Percentiles rank a stretch among this genome's conserved stretches.
Conservation (phyloP, 169 alveolate genomes). For the Babesia caballi region DNA sequence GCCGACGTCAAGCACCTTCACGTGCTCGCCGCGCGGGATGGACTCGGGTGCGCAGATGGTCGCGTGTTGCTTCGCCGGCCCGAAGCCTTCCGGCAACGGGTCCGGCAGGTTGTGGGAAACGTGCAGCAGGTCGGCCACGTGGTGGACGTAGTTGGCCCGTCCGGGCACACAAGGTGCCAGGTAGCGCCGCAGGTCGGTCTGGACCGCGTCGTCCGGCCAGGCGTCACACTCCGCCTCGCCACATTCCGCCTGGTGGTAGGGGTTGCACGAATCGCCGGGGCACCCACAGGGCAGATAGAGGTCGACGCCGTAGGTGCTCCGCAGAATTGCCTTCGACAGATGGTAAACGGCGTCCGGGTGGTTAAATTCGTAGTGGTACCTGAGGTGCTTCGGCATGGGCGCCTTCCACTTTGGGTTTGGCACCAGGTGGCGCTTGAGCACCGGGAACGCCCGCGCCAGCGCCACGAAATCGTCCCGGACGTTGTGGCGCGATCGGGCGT, state of each 20-base stretch:
- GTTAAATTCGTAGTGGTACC: conserved; percentile 50
- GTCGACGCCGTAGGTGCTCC: conserved; percentile 19
- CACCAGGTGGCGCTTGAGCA: conserved; percentile 56
- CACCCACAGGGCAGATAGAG: conserved; percentile 65
- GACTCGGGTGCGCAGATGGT: not conserved
- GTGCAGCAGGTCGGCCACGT: conserved; percentile 54
- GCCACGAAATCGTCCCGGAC: conserved; percentile 29
- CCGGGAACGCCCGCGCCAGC: conserved; percentile 39
- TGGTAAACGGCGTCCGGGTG: conserved; percentile 66
- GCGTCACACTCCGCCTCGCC: conserved; percentile 1
- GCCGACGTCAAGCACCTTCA: conserved; percentile 74
- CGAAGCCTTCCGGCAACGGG: not conserved
- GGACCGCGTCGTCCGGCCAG: not conserved
- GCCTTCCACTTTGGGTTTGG: conserved; percentile 57
- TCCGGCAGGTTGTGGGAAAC: conserved; percentile 6
- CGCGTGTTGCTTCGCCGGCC: not conserved
- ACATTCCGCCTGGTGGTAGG: not conserved
- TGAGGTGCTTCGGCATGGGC: conserved; percentile 40
- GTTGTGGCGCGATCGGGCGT: conserved; percentile 32
- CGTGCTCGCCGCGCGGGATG: conserved; percentile 33
- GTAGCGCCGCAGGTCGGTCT: conserved; percentile 15
- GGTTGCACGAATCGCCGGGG: conserved; percentile 30
- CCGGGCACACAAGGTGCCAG: conserved; percentile 76
- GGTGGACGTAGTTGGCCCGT: conserved; percentile 69
- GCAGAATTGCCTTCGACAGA: conserved; percentile 54